Evolutionary conservation across 2,329 filamentous ascomycete species (phyloP).

Genomic region (Xylaria sp.): DNA sequence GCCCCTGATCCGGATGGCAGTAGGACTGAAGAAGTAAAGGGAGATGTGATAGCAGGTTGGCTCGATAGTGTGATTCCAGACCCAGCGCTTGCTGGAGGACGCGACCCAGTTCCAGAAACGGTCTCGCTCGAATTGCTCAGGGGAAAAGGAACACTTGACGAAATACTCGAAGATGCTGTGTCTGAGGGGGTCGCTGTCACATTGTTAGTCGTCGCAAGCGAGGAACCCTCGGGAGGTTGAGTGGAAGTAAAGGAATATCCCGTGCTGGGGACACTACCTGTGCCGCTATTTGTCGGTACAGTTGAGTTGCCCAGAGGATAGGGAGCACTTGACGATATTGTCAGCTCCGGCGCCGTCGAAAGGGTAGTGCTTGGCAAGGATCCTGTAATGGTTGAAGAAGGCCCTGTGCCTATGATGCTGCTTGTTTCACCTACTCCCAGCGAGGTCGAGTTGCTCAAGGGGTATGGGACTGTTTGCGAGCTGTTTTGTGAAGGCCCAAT

Average conservation of each 20-base stretch:
- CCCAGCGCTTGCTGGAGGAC: constrained; percentile 1
- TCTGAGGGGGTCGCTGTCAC: neutral
- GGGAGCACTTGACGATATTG: constrained; percentile 1
- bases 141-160: constrained; percentile 14
- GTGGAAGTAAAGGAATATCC: constrained; percentile 2
- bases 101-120: constrained; percentile 13
- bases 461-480: constrained; percentile 13
- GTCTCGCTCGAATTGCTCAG: constrained; percentile 19
- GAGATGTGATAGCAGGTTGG: neutral
- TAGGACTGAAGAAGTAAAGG: neutral
- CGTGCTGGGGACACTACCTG: constrained; percentile 3
- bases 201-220: neutral
- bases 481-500: neutral
- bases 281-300: constrained; percentile 1
- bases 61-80: constrained; percentile 1
- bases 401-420: neutral
- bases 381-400: neutral
- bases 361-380: neutral
- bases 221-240: neutral
- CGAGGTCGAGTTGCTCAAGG: constrained; percentile 14
- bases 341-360: neutral
- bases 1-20: neutral
- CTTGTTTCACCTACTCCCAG: neutral
- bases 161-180: neutral
- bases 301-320: constrained; percentile 22